These are phyloP conservation scores for Neospora caninum DNA, from an alignment of 169 alveolate species.

Conservation along the genomic window DNA sequence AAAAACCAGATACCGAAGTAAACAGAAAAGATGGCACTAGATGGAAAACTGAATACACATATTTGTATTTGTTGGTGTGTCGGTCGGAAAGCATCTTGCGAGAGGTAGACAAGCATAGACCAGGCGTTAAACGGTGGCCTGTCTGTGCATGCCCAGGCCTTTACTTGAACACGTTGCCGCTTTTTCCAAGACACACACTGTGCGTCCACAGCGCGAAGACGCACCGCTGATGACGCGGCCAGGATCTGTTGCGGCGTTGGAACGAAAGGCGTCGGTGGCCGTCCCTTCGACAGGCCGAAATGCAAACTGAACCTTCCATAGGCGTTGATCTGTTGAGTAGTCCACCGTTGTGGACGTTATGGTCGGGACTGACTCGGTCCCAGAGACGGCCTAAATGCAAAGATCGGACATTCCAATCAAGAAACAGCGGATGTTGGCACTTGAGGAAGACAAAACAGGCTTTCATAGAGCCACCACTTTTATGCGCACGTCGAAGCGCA, in stretches of 20 bases:
- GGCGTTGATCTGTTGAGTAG: not conserved
- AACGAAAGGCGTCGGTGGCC: not conserved
- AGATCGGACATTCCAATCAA: not conserved
- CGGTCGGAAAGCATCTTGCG: not conserved
- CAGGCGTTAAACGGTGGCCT: not conserved
- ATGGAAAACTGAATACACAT: not conserved
- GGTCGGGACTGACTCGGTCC: not conserved
- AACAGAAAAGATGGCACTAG: not conserved
- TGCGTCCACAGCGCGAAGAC: not conserved
- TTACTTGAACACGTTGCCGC: not conserved
- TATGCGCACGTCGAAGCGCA: too few species aligned
- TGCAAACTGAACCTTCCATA: not conserved
- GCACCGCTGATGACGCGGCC: not conserved
- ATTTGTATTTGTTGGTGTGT: not conserved
- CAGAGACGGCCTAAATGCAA: not conserved
- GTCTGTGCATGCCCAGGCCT: not conserved
- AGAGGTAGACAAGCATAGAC: not conserved
- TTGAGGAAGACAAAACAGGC: too few species aligned
- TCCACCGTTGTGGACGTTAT: not conserved
- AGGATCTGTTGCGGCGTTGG: not conserved
- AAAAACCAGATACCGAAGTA: too few species aligned
- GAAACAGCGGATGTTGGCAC: not conserved
- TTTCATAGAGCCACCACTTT: too few species aligned
- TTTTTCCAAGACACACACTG: not conserved
- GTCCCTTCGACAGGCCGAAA: not conserved